Base-by-base conservation (phyloP, 2,329 filamentous ascomycete genomes). In the Ascocoryne sarcoides region DNA sequence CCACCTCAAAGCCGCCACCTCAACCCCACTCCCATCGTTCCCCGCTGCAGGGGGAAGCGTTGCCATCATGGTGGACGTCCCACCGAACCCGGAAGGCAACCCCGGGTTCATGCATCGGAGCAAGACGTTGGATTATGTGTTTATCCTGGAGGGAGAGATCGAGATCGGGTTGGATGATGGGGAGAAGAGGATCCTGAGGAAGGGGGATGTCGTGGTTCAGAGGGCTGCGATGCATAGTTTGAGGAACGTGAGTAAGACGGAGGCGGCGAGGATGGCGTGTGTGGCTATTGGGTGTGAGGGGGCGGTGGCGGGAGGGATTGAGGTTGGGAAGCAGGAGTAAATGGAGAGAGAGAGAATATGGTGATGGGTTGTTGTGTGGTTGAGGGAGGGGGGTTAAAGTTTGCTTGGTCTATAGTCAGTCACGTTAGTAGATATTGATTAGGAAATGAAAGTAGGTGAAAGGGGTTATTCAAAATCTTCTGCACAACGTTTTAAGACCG, bases 291-390 rank as follows among this genome's bases (percentile, higher is more conserved):
- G n/a, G 56, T 70, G 67, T 12, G 61, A 65, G 44, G 52, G 69
- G 10, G 48, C 76, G 16, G 55, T 63, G 43, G 61, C 58, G 35
- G 65, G 71, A 38, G 57, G 59, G 46, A 69, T 50, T 0, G 76
- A 82, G 53, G 58, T 57, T 10, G 70, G 77, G 50, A 63, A 74
- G 33, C 59, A 75, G 20, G 48, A 60, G 60, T 63, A 32, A 54
- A 78, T 41, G 65, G 62, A 2, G 57, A 62, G 3, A 63, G 70
- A 43, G 73, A 78, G 53, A 62, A 55, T 31, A 55, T 58, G 17
- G 70, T 66, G 2, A 76, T 79, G n/a, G n/a, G n/a, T n/a, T n/a
- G n/a, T n/a, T n/a, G n/a, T n/a, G n/a, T n/a, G n/a, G n/a, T n/a
- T n/a, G n/a, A n/a, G n/a, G n/a, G n/a, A n/a, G n/a, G n/a, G n/a